Percentiles rank a stretch among this genome's conserved stretches.
Evolutionary conservation across 768 basidiomycete species (phyloP).

Genomic region (Termitomyces titanicus): DNA sequence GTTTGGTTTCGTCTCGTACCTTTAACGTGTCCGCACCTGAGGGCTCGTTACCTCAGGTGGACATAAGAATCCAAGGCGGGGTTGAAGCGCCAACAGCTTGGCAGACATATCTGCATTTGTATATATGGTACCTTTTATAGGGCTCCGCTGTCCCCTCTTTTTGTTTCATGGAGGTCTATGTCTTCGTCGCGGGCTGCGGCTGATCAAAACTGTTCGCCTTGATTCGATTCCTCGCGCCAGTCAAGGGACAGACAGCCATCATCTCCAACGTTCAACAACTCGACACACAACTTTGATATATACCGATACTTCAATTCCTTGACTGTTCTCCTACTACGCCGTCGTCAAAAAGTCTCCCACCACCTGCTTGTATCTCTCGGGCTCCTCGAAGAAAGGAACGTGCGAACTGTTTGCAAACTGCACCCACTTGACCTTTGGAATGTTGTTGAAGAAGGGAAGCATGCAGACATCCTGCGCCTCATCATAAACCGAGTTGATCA

Average conservation of each 20-base stretch:
- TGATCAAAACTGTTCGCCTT: neutral
- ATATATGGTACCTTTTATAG: neutral
- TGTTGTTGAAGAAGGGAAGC: constrained; percentile 33
- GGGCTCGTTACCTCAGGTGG: neutral
- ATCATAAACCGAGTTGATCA: constrained; percentile 42
- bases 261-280: no score
- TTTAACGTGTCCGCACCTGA: neutral
- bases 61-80: neutral
- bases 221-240: neutral
- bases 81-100: neutral
- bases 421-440: constrained; percentile 41
- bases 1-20: neutral
- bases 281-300: no score
- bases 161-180: neutral
- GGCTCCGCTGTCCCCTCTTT: no score
- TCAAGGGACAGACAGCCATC: no score
- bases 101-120: neutral
- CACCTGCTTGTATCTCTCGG: constrained; percentile 34
- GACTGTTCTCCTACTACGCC: neutral
- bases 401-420: constrained; percentile 43
- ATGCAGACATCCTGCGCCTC: constrained; percentile 36
- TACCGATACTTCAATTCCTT: neutral
- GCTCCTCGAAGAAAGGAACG: constrained; percentile 41
- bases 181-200: neutral
- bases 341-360: constrained; percentile 30